These are phyloP conservation scores for Nephelium lappaceum DNA, from an alignment of 345 rosid species.

Conservation along the genomic window DNA sequence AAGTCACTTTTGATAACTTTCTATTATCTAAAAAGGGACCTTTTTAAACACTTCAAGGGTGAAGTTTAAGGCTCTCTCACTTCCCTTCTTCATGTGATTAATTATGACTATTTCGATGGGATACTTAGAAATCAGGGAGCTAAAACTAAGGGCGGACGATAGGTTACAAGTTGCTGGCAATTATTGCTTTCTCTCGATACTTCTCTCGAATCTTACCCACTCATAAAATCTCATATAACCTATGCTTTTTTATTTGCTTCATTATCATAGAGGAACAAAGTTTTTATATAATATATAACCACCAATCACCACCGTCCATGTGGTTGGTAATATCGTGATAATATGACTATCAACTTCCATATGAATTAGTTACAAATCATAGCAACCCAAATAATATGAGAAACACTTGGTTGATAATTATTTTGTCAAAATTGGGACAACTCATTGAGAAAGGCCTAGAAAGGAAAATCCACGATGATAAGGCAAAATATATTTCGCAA, in stretches of 20 bases:
- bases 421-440: conserved; percentile 7
- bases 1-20: neutral
- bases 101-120: conserved; percentile 11
- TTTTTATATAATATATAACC: conserved; percentile 1
- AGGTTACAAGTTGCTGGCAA: conserved; percentile 16
- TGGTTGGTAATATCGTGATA: conserved; percentile 14
- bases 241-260: conserved; percentile 4
- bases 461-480: neutral
- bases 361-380: neutral
- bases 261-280: conserved; percentile 12
- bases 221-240: neutral
- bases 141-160: conserved; percentile 41
- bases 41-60: neutral
- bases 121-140: conserved; percentile 31
- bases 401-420: conserved; percentile 1
- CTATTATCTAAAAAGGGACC: neutral
- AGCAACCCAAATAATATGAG: neutral
- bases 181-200: conserved; percentile 10
- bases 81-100: neutral
- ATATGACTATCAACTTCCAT: neutral
- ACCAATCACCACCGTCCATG: conserved; percentile 26
- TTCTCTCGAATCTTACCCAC: conserved; percentile 12
- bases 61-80: neutral
- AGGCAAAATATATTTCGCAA: neutral
- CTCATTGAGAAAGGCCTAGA: neutral